Base-by-base conservation (phyloP, 2,329 filamentous ascomycete species). In the Talaromyces atroroseus region DNA sequence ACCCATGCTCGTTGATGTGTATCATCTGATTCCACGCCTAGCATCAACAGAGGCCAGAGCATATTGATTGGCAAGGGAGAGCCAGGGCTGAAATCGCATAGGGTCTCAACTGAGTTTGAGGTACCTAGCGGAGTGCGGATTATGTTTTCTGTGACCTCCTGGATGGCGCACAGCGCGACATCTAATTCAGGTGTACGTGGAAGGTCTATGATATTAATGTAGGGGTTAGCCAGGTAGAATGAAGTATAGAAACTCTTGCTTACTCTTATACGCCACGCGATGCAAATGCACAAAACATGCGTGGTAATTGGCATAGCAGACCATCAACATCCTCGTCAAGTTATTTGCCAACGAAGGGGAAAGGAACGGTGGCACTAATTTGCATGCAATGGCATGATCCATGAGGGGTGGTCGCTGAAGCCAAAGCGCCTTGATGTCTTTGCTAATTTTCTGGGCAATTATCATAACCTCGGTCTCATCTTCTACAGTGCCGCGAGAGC, bases 381-480 rank as follows among this genome's bases (percentile, higher is more conserved):
- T 75, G 8, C 80, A 81, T 2, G 77, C 76, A 2, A 82, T 74
- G 7, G 81, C 80, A 66, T 79, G 77, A 61, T 83, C 80, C 77
- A 83, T 82, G 29, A 83, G 67, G 10, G 77, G 71, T 18, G 80
- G 82, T 2, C 80, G 72, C 36, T 77, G 71, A 2, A 77, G 74
- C 62, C 80, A 80, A 1, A 84, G 65, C 1, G 71, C 68, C n/a
- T 76, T 72, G 7, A 82, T 67, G 62, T 83, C 80, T 14, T 71
- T 70, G 2, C 75, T 71, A 49, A 83, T 83, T 51, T 74, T 69
- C 1, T 78, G 74, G 1, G 76, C 81, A 47, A 80, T 73, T 32
- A 76, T 75, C 79, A 83, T 82, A 1, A 82, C 80, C 56, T 83
- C 80, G 1, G 78, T 82, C 67, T 83, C 80, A 62, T 83, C 81